Evolutionary conservation across 2,329 filamentous ascomycete species (phyloP), one percentile per base, ranked within the genome.

Genomic region (Aspergillus quadricinctus): DNA sequence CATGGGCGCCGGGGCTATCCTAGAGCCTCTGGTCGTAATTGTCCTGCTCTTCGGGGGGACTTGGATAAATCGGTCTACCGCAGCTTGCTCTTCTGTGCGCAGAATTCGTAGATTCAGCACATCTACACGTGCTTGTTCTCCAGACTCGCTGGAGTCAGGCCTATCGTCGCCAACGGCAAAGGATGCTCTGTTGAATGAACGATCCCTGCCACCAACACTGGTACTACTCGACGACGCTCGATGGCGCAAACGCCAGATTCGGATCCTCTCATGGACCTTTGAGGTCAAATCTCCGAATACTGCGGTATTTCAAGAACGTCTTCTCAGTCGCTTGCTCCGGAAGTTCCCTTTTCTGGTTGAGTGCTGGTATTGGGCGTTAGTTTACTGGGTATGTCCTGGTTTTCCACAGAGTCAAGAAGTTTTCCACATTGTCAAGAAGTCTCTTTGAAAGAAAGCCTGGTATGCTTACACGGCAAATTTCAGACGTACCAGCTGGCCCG

Each of bases 401-500:
- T 1, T 11, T 49, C 14, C 8, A 23, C 31, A n/a, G 41, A 29
- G 19, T 27, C 3, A 17, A 9, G 23, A 23, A 23, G 23, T 23
- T 23, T 23, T 23, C 23, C 23, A 23, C 23, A 23, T 23, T 3
- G 23, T 23, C 2, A 23, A 23, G 23, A 23, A 23, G 23, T 23
- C 23, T 23, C 23, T 23, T 23, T 23, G 3, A 23, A 6, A 17
- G 11, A 6, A 14, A 11, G 25, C 11, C 23, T 23, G 21, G 35
- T 19, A 27, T 19, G 37, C 60, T 66, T 28, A 65, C 41, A 48
- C 25, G 45, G 14, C 9, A 7, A 17, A 48, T 28, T 54, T 43
- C 59, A 89, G 86, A 85, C 88, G 29, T 91, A 91, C 69, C 88
- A 91, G 72, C 74, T 91, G 11, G 88, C 86, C 25, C 85, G 88